Evolutionary conservation across 768 basidiomycete genomes (phyloP).

Genomic region (Pulveroboletus frians): DNA sequence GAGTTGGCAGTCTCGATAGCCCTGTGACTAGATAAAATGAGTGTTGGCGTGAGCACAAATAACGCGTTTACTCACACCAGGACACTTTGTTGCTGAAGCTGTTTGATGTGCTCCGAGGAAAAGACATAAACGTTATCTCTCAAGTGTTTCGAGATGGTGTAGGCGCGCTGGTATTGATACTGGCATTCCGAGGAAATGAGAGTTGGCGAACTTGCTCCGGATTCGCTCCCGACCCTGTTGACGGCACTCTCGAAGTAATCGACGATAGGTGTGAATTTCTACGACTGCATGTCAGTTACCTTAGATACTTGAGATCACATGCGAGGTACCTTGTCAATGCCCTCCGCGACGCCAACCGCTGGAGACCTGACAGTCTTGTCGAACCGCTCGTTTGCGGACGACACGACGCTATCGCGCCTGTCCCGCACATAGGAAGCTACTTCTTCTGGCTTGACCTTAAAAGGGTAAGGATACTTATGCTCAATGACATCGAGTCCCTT

Average conservation of each 20-base stretch:
- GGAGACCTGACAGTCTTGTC: conserved; percentile 63
- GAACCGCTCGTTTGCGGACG: conserved; percentile 54
- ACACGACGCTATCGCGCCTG: conserved; percentile 48
- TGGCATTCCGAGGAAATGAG: conserved; percentile 50
- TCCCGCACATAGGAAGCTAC: conserved; percentile 56
- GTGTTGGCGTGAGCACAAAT: conserved; percentile 1
- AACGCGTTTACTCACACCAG: conserved; percentile 48
- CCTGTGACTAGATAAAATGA: conserved; percentile 45
- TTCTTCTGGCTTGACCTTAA: conserved; percentile 69
- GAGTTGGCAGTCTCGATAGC: conserved; percentile 63
- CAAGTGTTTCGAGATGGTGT: conserved; percentile 58
- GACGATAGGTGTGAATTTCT: conserved; percentile 73
- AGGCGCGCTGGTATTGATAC: conserved; percentile 76
- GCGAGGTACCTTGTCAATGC: conserved; percentile 63
- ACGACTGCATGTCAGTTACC: conserved; percentile 8
- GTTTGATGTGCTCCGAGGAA: conserved; percentile 67
- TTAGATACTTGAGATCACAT: conserved; percentile 15
- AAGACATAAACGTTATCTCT: conserved; percentile 58
- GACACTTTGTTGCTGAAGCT: conserved; percentile 59
- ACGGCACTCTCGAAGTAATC: conserved; percentile 64
- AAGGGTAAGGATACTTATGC: conserved; percentile 69
- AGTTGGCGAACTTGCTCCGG: conserved; percentile 41
- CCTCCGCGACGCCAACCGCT: conserved; percentile 56
- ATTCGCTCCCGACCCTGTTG: conserved; percentile 42
- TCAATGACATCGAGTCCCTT: conserved; percentile 71